A percentile compares a stretch with the other conserved stretches of the same genome.
Conservation (phyloP, 768 basidiomycete species). For the Kwoniella bestiolae region DNA sequence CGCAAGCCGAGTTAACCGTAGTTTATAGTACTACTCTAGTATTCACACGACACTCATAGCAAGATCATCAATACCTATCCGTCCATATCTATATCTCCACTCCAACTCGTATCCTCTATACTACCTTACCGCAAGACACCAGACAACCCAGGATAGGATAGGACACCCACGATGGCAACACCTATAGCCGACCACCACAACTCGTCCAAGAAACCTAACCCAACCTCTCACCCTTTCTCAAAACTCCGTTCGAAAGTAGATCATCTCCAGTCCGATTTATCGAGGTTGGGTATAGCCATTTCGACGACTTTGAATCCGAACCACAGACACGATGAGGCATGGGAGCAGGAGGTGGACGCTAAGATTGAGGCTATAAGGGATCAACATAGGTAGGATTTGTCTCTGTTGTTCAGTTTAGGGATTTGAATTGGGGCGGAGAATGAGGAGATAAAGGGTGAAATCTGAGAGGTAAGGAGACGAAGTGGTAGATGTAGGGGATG, state of each 20-base stretch:
- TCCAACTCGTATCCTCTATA: no score
- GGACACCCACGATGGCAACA: slow-evolving; percentile 31
- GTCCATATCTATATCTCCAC: not conserved
- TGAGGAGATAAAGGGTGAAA: no score
- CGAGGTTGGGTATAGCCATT: slow-evolving; percentile 43
- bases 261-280: slow-evolving; percentile 39
- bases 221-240: slow-evolving; percentile 31
- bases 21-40: no score
- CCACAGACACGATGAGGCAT: slow-evolving; percentile 64
- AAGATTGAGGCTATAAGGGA: slow-evolving; percentile 74
- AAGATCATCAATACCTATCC: no score
- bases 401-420: no score
- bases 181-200: slow-evolving; percentile 37
- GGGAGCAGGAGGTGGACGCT: slow-evolving; percentile 64
- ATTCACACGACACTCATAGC: not conserved
- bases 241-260: slow-evolving; percentile 45
- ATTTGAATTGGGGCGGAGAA: no score
- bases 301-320: slow-evolving; percentile 52
- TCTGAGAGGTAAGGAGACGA: no score
- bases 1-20: not conserved
- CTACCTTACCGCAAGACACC: no score
- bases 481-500: no score
- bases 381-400: slow-evolving; percentile 62
- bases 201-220: slow-evolving; percentile 32
- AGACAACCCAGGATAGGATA: not conserved